phyloP scores from a whole-genome alignment of 1,139 yeast genomes.

The Debaryomycetaceae sp. region DNA sequence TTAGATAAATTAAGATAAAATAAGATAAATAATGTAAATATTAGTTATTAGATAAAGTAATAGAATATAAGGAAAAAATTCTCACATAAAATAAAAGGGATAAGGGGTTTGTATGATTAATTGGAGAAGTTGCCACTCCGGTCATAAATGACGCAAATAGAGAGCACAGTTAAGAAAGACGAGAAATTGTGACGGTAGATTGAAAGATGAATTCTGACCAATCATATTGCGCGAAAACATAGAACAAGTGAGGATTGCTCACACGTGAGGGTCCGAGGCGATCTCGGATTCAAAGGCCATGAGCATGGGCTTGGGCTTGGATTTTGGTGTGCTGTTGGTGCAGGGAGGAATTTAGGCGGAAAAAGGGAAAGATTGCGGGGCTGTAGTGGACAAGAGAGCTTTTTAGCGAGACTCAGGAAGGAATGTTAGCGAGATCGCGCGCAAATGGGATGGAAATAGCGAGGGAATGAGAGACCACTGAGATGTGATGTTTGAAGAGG shows the following conservation, averaged over 20 bases:
- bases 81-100: conserved; percentile 1
- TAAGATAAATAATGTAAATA: neutral
- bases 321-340: no score
- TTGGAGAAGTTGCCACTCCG: neutral
- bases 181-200: conserved; percentile 1
- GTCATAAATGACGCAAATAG: conserved; percentile 1
- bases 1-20: neutral
- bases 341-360: no score
- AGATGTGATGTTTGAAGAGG: no score
- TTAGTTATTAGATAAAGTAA: conserved; percentile 1
- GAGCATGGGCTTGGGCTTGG: no score
- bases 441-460: no score
- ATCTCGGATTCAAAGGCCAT: no score
- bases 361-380: no score
- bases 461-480: no score
- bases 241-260: neutral
- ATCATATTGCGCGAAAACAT: conserved; percentile 6
- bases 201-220: conserved; percentile 3
- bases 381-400: conserved; percentile 1
- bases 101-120: neutral
- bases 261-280: neutral
- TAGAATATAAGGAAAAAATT: conserved; percentile 1
- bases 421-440: no score
- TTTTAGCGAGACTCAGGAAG: conserved; percentile 1
- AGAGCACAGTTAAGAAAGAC: conserved; percentile 1